Evolutionary conservation across 805 yeast genomes (phyloP).

Genomic region (Clavispora asparagi): DNA sequence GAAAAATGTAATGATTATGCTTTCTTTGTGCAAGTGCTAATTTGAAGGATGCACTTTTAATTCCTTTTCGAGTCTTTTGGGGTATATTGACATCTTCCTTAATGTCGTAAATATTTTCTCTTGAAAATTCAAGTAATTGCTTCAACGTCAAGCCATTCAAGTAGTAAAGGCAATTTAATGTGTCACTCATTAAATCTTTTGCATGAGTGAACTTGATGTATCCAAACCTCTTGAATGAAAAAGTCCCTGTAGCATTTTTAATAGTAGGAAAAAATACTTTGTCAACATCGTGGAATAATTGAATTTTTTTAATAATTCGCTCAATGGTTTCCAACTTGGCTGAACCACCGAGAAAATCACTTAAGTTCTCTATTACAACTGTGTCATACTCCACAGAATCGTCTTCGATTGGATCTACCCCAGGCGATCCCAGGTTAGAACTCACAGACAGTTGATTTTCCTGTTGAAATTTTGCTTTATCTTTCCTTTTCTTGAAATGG

Average conservation of each 20-base stretch:
- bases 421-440: background rate
- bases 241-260: conserved; percentile 33
- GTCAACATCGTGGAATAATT: conserved; percentile 43
- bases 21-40: conserved; percentile 33
- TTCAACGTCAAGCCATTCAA: conserved; percentile 43
- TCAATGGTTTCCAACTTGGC: conserved; percentile 13
- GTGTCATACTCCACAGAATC: conserved; percentile 18
- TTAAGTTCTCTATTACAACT: conserved; percentile 39
- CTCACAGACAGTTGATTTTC: background rate
- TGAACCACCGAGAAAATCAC: conserved; percentile 46
- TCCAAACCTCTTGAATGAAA: conserved; percentile 27
- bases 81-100: conserved; percentile 5
- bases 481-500: conserved; percentile 61
- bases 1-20: conserved; percentile 26
- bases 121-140: conserved; percentile 35
- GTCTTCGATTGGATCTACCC: conserved; percentile 1
- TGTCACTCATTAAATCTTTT: conserved; percentile 37
- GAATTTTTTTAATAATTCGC: conserved; percentile 40
- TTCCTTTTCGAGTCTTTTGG: background rate
- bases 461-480: conserved; percentile 13
- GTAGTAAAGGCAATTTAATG: conserved; percentile 43
- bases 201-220: conserved; percentile 43
- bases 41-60: conserved; percentile 7
- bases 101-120: conserved; percentile 30
- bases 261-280: conserved; percentile 49